Percentiles rank a stretch among this genome's conserved stretches.
Conservation (phyloP, 495 filamentous ascomycete species). For the Pyronema omphalodes region DNA sequence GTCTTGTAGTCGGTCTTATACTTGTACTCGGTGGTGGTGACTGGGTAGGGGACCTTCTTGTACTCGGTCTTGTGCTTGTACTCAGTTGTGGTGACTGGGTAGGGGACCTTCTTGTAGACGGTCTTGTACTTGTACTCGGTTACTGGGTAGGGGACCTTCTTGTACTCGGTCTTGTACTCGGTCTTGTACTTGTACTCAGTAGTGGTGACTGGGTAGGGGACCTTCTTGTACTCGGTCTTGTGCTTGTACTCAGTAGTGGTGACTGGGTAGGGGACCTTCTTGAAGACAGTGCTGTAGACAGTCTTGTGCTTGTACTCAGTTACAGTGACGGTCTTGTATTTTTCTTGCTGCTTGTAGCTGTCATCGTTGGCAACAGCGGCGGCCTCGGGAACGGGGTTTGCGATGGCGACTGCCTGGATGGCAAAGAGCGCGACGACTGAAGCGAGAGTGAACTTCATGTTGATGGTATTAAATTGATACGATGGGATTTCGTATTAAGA, state of each 20-base stretch:
- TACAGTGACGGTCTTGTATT: background rate
- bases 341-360: background rate
- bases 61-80: background rate
- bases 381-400: slow-evolving; percentile 1
- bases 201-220: background rate
- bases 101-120: background rate
- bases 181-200: background rate
- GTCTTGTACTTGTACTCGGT: background rate
- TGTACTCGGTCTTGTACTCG: background rate
- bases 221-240: background rate
- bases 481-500: background rate
- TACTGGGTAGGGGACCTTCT: background rate
- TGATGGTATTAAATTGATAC: background rate
- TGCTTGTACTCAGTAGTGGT: background rate
- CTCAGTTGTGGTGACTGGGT: background rate
- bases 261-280: background rate
- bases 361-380: background rate
- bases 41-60: background rate
- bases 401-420: background rate
- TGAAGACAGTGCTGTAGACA: slow-evolving; percentile 1
- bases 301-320: background rate
- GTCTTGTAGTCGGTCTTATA: background rate
- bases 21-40: slow-evolving; percentile 1
- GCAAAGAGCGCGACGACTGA: slow-evolving; percentile 1
- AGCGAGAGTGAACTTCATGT: slow-evolving; percentile 5